Evolutionary conservation across 805 yeast species (phyloP), one percentile per base, ranked within the genome.

Genomic region (Dipodascus geniculatus): DNA sequence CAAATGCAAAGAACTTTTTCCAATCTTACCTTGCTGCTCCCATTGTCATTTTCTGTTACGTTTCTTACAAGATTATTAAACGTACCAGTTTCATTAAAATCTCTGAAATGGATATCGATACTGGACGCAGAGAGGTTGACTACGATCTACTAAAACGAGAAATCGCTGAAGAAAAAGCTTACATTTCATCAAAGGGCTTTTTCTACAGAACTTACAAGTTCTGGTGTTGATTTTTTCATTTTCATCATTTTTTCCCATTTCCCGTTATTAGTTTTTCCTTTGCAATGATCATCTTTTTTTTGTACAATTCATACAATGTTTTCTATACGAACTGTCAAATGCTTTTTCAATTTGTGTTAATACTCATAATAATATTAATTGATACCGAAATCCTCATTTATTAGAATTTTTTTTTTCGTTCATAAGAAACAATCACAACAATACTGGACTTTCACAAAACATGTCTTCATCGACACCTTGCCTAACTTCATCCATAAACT

Each of bases 121-220:
- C 79, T 50, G 89, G 89, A 52, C 77, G 85, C 65, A 75, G 84
- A 58, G 79, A 77, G 48, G 59, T 76, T 22, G 86, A 82, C 61
- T 59, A 80, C 56, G 85, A 81, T 38, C 66, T 77, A 50, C 63
- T 82, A 54, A 72, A 69, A 58, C 82, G 76, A 63, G 84, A 81
- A 63, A 65, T 81, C 52, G 74, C 72, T 4, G 85, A 79, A 65
- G 85, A 82, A 64, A 74, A 67, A 63, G 82, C 72, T 3, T 71
- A 62, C 56, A 61, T 82, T 57, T 73, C 71, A 19, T 54, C 75
- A 33, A 74, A 69, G 61, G 78, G 78, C 53, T 61, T 70, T 57
- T 75, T 68, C 63, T 71, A 70, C 69, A 75, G 85, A 65, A 38
- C 62, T n/a, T 83, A 75, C 71, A 67, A 70, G 58, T 75, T 76